phyloP scores from a whole-genome alignment of 495 filamentous ascomycete species.

The Apiosordaria backusii region DNA sequence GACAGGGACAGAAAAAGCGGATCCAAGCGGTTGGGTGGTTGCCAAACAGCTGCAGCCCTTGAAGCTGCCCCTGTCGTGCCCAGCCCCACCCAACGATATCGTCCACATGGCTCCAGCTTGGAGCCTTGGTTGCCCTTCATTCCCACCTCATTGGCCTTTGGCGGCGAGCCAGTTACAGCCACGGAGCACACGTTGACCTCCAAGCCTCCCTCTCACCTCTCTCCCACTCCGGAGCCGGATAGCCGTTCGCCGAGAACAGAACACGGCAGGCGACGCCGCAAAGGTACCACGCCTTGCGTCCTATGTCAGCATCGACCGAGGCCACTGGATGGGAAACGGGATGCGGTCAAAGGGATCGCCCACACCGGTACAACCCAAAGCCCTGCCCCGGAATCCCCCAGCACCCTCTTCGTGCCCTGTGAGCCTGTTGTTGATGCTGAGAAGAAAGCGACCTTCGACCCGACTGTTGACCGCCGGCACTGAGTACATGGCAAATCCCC shows the following conservation, averaged over 20 bases:
- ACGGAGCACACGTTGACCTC: not conserved
- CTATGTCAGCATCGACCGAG: not conserved
- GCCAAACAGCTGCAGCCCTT: conserved; percentile 4
- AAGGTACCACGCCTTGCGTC: not conserved
- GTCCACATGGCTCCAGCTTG: conserved; percentile 16
- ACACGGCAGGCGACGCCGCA: not conserved
- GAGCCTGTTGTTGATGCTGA: not conserved
- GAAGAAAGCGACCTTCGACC: not conserved
- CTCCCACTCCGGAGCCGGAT: conserved; percentile 1
- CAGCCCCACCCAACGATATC: not conserved
- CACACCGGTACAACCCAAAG: not conserved
- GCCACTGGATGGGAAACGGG: not conserved
- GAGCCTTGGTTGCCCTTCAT: conserved; percentile 3
- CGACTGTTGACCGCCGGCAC: conserved; percentile 8
- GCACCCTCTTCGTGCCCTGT: not conserved
- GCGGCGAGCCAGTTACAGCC: conserved; percentile 6
- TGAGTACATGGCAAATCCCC: conserved; percentile 6
- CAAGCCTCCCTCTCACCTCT: not conserved
- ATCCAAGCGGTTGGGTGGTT: conserved; percentile 17
- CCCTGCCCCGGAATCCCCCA: not conserved
- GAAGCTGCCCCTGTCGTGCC: conserved; percentile 1
- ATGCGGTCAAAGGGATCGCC: conserved; percentile 1
- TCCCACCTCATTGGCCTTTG: conserved; percentile 2
- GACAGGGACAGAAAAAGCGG: conserved; percentile 17
- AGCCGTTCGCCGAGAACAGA: conserved; percentile 2